Conservation (phyloP, 805 yeast species). For the baker's yeast (Saccharomyces cerevisiae) region DNA sequence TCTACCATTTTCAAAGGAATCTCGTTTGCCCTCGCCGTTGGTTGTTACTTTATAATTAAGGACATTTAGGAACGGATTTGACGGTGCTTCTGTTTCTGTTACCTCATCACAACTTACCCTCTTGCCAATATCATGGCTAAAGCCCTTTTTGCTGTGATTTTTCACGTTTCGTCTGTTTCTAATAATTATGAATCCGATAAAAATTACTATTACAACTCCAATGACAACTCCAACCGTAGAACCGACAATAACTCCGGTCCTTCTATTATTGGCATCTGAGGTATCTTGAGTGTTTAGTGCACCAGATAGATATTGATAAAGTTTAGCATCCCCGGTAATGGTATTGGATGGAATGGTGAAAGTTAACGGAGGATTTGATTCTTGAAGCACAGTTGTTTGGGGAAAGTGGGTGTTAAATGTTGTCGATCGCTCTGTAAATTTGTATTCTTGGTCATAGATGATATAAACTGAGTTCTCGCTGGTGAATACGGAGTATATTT, state of each 20-base stretch:
- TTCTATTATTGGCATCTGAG: neutral
- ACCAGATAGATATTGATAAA: constrained; percentile 2
- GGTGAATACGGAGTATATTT: constrained; percentile 8
- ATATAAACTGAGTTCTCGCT: constrained; percentile 4
- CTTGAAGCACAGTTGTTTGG: neutral
- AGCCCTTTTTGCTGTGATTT: neutral
- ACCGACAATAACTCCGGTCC: neutral
- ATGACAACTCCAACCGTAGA: constrained; percentile 1
- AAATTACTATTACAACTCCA: neutral
- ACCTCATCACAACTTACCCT: neutral
- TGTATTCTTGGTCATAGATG: constrained; percentile 12
- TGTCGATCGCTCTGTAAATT: constrained; percentile 13
- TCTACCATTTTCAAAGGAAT: neutral
- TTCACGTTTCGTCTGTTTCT: neutral
- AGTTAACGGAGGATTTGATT: neutral
- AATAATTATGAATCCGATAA: neutral
- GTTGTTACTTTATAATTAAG: neutral
- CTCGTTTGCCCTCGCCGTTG: neutral
- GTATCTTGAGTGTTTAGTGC: neutral
- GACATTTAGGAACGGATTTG: neutral
- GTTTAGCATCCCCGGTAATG: constrained; percentile 1
- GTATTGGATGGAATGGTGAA: neutral
- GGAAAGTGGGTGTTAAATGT: constrained; percentile 14
- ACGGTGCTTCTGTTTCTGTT: neutral
- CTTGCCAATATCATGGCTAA: neutral